These are phyloP conservation scores for Aeschynomene evenia DNA, from an alignment of 306 rosid genomes.

Conservation along the genomic window DNA sequence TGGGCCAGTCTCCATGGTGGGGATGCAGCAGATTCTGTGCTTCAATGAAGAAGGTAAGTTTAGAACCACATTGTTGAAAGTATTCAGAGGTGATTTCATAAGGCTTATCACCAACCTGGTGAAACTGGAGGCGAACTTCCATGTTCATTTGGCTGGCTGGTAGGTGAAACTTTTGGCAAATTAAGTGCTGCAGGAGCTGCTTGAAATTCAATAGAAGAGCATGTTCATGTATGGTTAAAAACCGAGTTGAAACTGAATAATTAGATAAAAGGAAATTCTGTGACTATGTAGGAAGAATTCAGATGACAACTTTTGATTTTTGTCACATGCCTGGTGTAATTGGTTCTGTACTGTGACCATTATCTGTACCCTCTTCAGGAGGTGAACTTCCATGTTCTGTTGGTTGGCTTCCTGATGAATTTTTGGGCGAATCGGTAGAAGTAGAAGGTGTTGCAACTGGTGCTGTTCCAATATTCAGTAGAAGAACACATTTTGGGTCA, in stretches of 20 bases:
- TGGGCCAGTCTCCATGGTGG: conserved; percentile 32
- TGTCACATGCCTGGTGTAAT: conserved; percentile 37
- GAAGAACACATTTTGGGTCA: conserved; percentile 1
- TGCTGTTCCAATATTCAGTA: conserved; percentile 29
- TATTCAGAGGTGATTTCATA: not conserved
- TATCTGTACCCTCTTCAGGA: conserved; percentile 31
- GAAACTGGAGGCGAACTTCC: conserved; percentile 43
- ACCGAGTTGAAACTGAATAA: conserved; percentile 16
- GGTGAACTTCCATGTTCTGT: conserved; percentile 43
- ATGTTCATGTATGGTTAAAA: conserved; percentile 3
- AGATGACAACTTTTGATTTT: not conserved
- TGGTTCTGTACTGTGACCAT: conserved; percentile 8
- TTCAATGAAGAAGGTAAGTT: conserved; percentile 8
- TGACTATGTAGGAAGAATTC: conserved; percentile 3
- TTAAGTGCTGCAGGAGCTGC: conserved; percentile 42
- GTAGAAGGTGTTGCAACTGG: conserved; percentile 44
- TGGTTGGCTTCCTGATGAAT: conserved; percentile 45
- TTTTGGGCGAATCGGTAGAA: conserved; percentile 38
- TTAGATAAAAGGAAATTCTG: not conserved
- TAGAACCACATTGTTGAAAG: conserved; percentile 14
- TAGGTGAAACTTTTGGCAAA: conserved; percentile 48
- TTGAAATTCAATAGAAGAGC: conserved; percentile 16
- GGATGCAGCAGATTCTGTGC: conserved; percentile 39
- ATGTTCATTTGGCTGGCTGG: conserved; percentile 35
- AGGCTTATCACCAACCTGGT: conserved; percentile 41